Evolutionary conservation across 2,329 filamentous ascomycete species (phyloP), one percentile per base, ranked within the genome.

Genomic region (Colletotrichum sp.): DNA sequence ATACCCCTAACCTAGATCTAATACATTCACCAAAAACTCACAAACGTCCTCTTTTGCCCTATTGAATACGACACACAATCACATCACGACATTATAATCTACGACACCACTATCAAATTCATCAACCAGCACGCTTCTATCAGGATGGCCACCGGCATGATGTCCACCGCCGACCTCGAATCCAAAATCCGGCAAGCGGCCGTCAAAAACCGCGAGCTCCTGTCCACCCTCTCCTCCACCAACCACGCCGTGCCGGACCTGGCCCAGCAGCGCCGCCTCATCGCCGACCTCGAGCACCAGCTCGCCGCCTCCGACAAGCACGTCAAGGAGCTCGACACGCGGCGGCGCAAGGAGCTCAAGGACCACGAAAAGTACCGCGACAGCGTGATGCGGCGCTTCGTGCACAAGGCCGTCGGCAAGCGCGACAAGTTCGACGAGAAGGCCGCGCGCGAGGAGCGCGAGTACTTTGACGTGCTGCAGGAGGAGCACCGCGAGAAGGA

Each of bases 341-440:
- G 84, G 66, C 87, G 88, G 8, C 82, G 84, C 26, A 84, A 86
- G 71, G 88, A 91, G 78, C 85, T 88, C 56, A 86, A 86, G 62
- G 88, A 90, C 16, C 89, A 91, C 76, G 83, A 89, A 70, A 87
- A 85, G 70, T 90, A 90, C 79, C 87, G 88, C 70, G 87, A 91
- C 82, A 88, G 87, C 60, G 86, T 88, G 64, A 83, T 91, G 79
- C 86, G 85, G 70, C 88, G 89, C 52, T 89, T 90, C 78, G 83
- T 87, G 52, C 89, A 89, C 84, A 89, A 87, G 74, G 83, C 89
- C 12, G 83, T 86, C 6, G 87, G 90, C 32, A 87, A 87, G 76
- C 84, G 85, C 56, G 87, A 86, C n/a, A 86, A 87, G 66, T 90
- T 89, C 77, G 82, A 84, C 18, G 84, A 85, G n/a, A 85, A 84